A percentile compares a stretch with the other conserved stretches of the same genome.
Evolutionary conservation across 176 grass and related monocot genomes (phyloP).

Genomic region (Oropetium thomaeum): DNA sequence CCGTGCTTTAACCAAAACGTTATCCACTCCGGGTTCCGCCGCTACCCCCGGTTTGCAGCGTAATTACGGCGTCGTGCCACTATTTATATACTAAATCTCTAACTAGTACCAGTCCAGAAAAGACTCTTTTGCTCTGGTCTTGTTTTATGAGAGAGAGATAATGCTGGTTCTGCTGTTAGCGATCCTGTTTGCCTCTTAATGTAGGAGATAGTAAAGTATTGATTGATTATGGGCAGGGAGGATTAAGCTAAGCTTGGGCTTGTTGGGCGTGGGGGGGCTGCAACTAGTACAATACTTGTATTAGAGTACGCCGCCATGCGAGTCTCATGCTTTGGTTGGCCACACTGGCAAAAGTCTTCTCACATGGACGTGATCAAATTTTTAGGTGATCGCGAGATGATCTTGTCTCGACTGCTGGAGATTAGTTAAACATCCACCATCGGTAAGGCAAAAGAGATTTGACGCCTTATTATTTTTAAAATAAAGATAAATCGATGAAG

Average conservation of each 20-base stretch:
- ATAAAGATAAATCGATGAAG: background rate
- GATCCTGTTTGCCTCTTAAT: background rate
- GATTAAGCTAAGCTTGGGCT: background rate
- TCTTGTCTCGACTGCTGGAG: background rate
- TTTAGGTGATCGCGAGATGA: background rate
- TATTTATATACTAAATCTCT: too few species aligned
- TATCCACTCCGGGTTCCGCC: background rate
- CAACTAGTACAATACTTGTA: too few species aligned
- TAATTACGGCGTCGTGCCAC: constrained; percentile 3
- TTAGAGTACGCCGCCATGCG: too few species aligned
- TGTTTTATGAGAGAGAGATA: constrained; percentile 31
- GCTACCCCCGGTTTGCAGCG: rapidly evolving
- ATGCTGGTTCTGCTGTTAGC: background rate
- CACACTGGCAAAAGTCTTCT: background rate
- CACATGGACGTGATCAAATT: background rate
- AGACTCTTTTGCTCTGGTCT: background rate
- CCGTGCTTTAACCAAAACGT: constrained; percentile 38
- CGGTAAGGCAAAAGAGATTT: background rate
- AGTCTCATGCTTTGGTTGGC: too few species aligned
- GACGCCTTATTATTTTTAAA: background rate
- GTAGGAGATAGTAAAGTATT: too few species aligned
- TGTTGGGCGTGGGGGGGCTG: background rate
- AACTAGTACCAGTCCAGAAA: too few species aligned
- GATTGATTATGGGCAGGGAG: background rate
- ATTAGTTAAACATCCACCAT: background rate